phyloP scores from a whole-genome alignment of 1,284 basidiomycete species.

The Trichosporon coremiiforme region DNA sequence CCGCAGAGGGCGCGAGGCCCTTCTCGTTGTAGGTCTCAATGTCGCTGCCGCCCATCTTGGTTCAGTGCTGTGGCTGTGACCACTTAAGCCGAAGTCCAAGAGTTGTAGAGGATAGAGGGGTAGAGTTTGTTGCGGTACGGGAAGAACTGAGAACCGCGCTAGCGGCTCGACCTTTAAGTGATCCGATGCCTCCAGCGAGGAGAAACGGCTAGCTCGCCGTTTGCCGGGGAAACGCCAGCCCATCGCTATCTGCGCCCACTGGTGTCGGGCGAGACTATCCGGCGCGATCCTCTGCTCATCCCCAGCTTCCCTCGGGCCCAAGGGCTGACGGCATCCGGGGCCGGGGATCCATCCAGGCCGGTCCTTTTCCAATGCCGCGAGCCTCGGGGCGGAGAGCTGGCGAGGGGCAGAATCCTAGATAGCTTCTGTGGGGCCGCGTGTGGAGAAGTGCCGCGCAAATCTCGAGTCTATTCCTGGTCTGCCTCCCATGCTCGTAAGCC shows the following conservation, averaged over 20 bases:
- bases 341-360: not conserved
- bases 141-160: not conserved
- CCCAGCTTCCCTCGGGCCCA: not conserved
- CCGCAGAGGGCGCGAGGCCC: not conserved
- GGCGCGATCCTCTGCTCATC: constrained; percentile 9
- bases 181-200: not conserved
- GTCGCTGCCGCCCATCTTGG: constrained; percentile 8
- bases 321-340: not conserved
- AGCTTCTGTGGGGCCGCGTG: constrained; percentile 5
- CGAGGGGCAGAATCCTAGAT: not conserved
- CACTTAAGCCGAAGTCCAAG: not conserved
- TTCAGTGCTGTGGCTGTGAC: constrained; percentile 5
- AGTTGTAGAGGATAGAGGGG: not conserved
- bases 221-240: not conserved
- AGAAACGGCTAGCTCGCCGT: constrained; percentile 9
- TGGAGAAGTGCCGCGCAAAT: constrained; percentile 12
- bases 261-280: constrained; percentile 2
- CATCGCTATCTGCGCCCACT: not conserved
- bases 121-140: not conserved
- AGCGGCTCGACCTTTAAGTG: not conserved
- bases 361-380: not conserved
- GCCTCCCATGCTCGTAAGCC: not conserved
- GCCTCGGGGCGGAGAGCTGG: not conserved
- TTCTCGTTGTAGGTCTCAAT: constrained; percentile 16
- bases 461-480: constrained; percentile 2